Conservation (phyloP, 108 stramenopile species). For the Pseudonitzschia multiseries region DNA sequence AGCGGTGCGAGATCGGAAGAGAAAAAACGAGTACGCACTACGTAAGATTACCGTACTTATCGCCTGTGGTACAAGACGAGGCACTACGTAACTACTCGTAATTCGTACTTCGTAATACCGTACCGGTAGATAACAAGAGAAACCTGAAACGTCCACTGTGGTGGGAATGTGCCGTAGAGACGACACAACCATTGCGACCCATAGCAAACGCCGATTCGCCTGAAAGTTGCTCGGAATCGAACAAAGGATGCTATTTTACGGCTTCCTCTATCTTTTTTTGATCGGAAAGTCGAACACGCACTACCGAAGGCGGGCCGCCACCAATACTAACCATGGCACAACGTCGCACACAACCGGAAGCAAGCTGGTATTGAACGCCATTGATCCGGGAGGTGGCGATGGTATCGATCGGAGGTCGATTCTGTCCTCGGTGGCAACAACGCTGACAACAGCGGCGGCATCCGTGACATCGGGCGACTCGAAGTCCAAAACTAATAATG, state of each 20-base stretch:
- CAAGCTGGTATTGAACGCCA: background rate
- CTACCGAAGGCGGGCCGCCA: background rate
- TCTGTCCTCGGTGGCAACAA: background rate
- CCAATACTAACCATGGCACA: background rate
- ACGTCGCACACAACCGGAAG: background rate
- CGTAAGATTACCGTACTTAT: too few species aligned
- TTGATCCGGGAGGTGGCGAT: background rate
- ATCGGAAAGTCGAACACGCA: background rate
- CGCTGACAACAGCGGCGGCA: background rate
- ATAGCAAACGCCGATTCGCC: too few species aligned
- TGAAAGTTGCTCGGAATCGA: background rate
- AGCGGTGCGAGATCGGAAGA: too few species aligned
- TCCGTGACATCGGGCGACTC: background rate
- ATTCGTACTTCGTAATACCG: too few species aligned
- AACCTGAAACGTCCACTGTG: too few species aligned
- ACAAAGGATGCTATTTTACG: background rate
- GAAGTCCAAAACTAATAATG: background rate
- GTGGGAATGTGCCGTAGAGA: too few species aligned
- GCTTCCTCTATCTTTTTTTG: conserved; percentile 1
- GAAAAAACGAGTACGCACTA: too few species aligned
- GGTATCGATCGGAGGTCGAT: background rate
- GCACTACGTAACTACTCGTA: too few species aligned
- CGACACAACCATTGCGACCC: too few species aligned
- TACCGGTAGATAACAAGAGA: too few species aligned
- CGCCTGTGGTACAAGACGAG: too few species aligned